Conservation (phyloP, 2,329 filamentous ascomycete genomes). For the Mycocentrospora acerina region DNA sequence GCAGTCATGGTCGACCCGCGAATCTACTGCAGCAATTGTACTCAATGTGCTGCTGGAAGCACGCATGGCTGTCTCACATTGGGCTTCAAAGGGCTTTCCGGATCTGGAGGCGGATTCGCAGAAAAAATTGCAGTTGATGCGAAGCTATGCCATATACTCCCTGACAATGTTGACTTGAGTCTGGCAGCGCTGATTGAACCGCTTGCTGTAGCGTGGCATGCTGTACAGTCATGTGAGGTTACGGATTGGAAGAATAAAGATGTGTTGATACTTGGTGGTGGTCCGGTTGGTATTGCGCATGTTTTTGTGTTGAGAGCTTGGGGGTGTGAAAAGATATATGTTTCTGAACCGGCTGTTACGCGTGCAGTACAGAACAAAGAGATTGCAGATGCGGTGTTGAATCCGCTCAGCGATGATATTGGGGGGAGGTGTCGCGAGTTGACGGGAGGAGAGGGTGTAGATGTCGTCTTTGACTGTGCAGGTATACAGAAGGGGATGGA, state of each 20-base stretch:
- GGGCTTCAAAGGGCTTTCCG: conserved; percentile 30
- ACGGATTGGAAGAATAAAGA: conserved; percentile 12
- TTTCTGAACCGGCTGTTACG: conserved; percentile 27
- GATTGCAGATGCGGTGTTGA: conserved; percentile 28
- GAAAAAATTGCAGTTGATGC: conserved; percentile 26
- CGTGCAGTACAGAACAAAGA: conserved; percentile 23
- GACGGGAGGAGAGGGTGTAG: conserved; percentile 32
- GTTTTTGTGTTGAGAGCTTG: conserved; percentile 19
- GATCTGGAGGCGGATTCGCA: conserved; percentile 30
- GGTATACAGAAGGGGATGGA: conserved; percentile 33
- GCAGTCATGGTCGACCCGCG: conserved; percentile 33
- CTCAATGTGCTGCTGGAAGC: conserved; percentile 12
- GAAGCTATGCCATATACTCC: conserved; percentile 22
- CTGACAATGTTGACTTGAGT: conserved; percentile 23
- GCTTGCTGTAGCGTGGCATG: conserved; percentile 35
- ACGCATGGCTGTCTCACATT: conserved; percentile 25
- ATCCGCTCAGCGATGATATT: conserved; percentile 30
- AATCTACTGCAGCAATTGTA: conserved; percentile 29
- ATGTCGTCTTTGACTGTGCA: conserved; percentile 40
- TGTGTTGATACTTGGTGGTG: conserved; percentile 30
- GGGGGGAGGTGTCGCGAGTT: conserved; percentile 27
- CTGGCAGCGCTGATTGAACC: conserved; percentile 33
- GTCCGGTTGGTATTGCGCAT: conserved; percentile 29
- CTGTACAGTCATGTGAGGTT: conserved; percentile 11
- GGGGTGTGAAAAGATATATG: conserved; percentile 22